A percentile compares a stretch with the other conserved stretches of the same genome.
phyloP scores from a whole-genome alignment of 495 filamentous ascomycete genomes.

The Hypomontagnella monticulosa region DNA sequence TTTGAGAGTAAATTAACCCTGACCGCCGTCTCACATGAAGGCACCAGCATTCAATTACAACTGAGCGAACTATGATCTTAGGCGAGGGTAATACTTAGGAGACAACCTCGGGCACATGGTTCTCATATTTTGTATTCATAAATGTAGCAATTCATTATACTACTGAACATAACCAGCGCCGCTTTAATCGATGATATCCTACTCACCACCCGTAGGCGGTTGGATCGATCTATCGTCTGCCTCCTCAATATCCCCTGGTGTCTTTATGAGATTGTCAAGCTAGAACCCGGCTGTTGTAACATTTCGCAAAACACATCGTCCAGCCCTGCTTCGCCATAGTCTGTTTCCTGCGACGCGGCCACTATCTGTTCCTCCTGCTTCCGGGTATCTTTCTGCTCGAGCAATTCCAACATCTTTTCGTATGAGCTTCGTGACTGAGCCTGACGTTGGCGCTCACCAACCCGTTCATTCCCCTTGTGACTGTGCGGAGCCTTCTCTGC shows the following conservation, averaged over 20 bases:
- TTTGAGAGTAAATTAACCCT: no score
- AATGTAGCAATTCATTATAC: no score
- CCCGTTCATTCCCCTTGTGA: constrained; percentile 15
- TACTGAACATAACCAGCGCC: no score
- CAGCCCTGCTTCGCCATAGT: constrained; percentile 53
- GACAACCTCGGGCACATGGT: no score
- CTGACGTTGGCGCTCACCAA: constrained; percentile 11
- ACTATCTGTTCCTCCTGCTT: constrained; percentile 12
- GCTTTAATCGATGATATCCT: not conserved
- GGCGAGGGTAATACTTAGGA: no score
- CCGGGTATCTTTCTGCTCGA: constrained; percentile 28
- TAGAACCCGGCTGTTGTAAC: constrained; percentile 4
- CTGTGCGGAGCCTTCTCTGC: not conserved
- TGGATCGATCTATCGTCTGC: no score
- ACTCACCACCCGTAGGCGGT: not conserved
- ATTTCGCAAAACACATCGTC: constrained; percentile 42
- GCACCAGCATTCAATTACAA: no score
- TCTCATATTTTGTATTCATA: no score
- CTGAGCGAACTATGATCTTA: no score
- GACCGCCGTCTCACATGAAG: no score
- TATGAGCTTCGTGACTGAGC: constrained; percentile 38
- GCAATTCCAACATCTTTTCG: constrained; percentile 38
- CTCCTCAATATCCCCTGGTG: not conserved
- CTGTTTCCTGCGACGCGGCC: constrained; percentile 52
- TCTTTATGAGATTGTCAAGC: not conserved